Evolutionary conservation across 768 basidiomycete genomes (phyloP).

Genomic region (Mycena pura): DNA sequence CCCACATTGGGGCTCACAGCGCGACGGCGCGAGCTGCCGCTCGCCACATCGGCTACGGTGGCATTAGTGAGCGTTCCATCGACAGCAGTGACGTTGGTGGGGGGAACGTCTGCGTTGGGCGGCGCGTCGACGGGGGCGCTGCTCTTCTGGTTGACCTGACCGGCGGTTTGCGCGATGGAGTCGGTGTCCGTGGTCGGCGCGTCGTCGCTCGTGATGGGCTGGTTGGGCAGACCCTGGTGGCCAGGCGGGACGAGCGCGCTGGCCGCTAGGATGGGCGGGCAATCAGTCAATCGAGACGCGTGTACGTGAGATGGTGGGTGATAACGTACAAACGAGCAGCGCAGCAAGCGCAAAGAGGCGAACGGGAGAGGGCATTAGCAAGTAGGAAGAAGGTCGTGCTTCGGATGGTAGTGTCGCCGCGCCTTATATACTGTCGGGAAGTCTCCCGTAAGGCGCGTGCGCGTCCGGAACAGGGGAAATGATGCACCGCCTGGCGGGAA

Average conservation of each 20-base stretch:
- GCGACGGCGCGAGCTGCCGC: slow-evolving; percentile 11
- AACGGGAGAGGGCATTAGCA: slow-evolving; percentile 23
- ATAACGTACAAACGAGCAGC: slow-evolving; percentile 14
- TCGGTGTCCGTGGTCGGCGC: slow-evolving; percentile 19
- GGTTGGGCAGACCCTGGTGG: slow-evolving; percentile 26
- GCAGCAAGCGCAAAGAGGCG: slow-evolving; percentile 22
- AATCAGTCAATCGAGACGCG: not conserved
- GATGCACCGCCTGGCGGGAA: slow-evolving; percentile 3
- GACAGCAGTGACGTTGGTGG: slow-evolving; percentile 49
- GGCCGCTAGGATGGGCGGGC: slow-evolving; percentile 20
- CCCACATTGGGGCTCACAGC: slow-evolving; percentile 7
- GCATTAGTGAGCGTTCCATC: slow-evolving; percentile 46
- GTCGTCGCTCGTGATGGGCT: slow-evolving; percentile 27
- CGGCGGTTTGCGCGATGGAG: slow-evolving; percentile 15
- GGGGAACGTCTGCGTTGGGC: slow-evolving; percentile 12
- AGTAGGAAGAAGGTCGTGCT: not conserved
- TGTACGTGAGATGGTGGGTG: not conserved
- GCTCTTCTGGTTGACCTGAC: slow-evolving; percentile 25
- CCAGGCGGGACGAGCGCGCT: slow-evolving; percentile 34
- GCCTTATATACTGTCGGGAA: slow-evolving; percentile 6
- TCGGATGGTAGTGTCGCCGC: not conserved
- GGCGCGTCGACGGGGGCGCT: slow-evolving; percentile 7
- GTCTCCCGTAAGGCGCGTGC: not conserved
- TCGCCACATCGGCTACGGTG: slow-evolving; percentile 18
- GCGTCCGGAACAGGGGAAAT: slow-evolving; percentile 1